Conservation (phyloP, 768 basidiomycete genomes). For the Kwoniella mangroviensis region DNA sequence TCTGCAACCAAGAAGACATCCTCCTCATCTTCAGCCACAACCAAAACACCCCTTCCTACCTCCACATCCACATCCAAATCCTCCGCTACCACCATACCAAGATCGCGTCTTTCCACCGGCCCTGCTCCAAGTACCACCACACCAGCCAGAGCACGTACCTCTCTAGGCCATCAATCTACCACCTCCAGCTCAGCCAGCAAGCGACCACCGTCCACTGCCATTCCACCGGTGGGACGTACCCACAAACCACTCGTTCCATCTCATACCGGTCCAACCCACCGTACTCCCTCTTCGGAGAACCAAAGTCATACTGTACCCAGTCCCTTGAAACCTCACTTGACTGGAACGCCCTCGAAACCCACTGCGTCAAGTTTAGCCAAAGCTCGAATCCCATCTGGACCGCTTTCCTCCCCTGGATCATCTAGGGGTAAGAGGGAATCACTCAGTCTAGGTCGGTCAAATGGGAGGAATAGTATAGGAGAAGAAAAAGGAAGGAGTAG, state of each 20-base stretch:
- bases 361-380: slow-evolving; percentile 49
- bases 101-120: neutral
- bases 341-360: slow-evolving; percentile 48
- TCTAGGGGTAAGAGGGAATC: slow-evolving; percentile 11
- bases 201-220: neutral
- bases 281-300: slow-evolving; percentile 1
- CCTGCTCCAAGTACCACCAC: neutral
- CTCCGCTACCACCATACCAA: neutral
- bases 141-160: slow-evolving; percentile 7
- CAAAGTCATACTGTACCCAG: slow-evolving; percentile 7
- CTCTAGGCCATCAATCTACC: slow-evolving; percentile 6
- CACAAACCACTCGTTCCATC: slow-evolving; percentile 35
- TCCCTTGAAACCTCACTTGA: slow-evolving; percentile 46
- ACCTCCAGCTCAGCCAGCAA: neutral
- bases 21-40: neutral
- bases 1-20: neutral
- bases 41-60: neutral
- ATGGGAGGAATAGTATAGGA: neutral
- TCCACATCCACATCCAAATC: no score
- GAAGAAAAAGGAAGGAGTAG: slow-evolving; percentile 5
- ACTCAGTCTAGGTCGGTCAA: slow-evolving; percentile 8
- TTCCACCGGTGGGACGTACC: neutral
- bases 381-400: slow-evolving; percentile 28
- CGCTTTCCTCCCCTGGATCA: neutral
- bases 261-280: slow-evolving; percentile 26